phyloP scores from a whole-genome alignment of 139 green algal species.

The Nannochloris sp. region DNA sequence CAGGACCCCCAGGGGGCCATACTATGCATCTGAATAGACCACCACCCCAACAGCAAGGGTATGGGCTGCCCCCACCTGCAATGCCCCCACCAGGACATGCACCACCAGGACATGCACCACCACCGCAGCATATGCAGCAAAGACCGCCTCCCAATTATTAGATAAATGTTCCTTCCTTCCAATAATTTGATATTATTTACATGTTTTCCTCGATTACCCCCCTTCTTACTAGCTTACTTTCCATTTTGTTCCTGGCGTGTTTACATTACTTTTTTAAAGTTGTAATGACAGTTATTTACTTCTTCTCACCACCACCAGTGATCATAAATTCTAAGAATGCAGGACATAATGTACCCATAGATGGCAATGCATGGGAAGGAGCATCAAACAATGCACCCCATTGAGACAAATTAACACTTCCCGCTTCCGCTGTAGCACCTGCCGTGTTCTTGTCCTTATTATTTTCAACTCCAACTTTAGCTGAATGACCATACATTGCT shows the following conservation, averaged over 20 bases:
- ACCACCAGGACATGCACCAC: no score
- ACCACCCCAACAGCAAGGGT: no score
- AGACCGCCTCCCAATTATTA: no score
- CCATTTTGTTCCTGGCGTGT: not conserved
- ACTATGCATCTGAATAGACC: no score
- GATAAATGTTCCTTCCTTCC: no score
- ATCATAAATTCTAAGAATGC: conserved; percentile 46
- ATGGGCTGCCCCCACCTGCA: no score
- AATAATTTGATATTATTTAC: not conserved
- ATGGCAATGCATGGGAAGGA: conserved; percentile 58
- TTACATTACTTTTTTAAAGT: not conserved
- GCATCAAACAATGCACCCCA: conserved; percentile 48
- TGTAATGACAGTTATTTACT: not conserved
- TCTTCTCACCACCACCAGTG: not conserved
- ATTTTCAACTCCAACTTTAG: not conserved
- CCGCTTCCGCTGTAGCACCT: not conserved
- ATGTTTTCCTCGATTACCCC: not conserved
- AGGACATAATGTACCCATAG: conserved; percentile 31
- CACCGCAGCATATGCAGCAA: no score
- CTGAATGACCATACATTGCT: not conserved
- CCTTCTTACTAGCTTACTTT: not conserved
- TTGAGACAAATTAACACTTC: not conserved
- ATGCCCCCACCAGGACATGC: no score
- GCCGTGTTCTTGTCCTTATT: not conserved
- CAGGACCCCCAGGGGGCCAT: no score